These are phyloP conservation scores for Rhodotorula glutinis DNA, from an alignment of 1,284 basidiomycete genomes.

Conservation along the genomic window DNA sequence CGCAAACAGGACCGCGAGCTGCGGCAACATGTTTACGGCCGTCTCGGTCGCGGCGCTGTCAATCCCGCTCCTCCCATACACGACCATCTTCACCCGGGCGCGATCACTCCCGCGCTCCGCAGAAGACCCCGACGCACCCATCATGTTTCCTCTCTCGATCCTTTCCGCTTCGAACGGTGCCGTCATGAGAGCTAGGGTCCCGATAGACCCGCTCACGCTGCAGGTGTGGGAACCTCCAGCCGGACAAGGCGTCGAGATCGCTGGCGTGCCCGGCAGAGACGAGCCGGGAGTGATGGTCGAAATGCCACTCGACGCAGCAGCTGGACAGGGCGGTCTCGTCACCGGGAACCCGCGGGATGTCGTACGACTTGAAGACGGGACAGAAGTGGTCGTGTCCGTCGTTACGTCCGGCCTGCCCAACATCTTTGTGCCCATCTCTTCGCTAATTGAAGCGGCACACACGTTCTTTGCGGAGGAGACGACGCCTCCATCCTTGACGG, in stretches of 20 bases:
- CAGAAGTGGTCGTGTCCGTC: slow-evolving; percentile 26
- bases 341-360: slow-evolving; percentile 21
- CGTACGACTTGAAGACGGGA: slow-evolving; percentile 19
- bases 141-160: slow-evolving; percentile 34
- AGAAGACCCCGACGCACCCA: not conserved
- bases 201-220: slow-evolving; percentile 31
- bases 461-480: not conserved
- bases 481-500: not conserved
- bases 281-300: slow-evolving; percentile 34
- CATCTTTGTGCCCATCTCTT: slow-evolving; percentile 29
- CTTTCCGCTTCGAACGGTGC: slow-evolving; percentile 34
- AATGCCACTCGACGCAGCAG: slow-evolving; percentile 27
- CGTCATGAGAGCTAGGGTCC: slow-evolving; percentile 31
- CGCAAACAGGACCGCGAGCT: slow-evolving; percentile 20
- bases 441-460: slow-evolving; percentile 9
- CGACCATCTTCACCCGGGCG: slow-evolving; percentile 29
- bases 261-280: slow-evolving; percentile 31
- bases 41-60: slow-evolving; percentile 20
- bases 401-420: slow-evolving; percentile 33
- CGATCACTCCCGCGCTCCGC: not conserved
- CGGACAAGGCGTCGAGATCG: slow-evolving; percentile 29
- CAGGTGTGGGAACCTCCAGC: slow-evolving; percentile 23
- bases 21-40: slow-evolving; percentile 39
- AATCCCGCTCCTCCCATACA: slow-evolving; percentile 28
- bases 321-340: slow-evolving; percentile 9